Base-by-base conservation (phyloP, 257 asterid genomes). In the Scutellaria minor region DNA sequence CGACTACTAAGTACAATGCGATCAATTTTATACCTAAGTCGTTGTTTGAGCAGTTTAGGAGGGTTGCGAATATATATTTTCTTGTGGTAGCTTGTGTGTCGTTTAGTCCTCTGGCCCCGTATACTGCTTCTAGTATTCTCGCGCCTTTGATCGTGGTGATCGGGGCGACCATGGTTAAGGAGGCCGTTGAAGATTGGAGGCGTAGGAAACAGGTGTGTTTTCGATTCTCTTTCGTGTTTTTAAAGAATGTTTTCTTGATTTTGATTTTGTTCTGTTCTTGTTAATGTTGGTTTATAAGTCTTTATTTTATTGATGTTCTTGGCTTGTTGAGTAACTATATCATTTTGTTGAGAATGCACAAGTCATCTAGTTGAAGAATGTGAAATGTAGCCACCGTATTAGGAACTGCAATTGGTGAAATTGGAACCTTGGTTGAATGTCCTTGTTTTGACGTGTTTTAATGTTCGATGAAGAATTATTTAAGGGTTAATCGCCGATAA, bases 121-220 rank as follows among this genome's bases (percentile, higher is more conserved):
- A 83, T 68, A 74, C 85, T 2, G 99, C 99, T 40, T 72, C 86
- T 20, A 94, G 96, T 67, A 83, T 92, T 46, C 85, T 92, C 20
- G 86, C 83, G 3, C 99, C 99, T 45, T 71, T 94, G 86, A 40
- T 94, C 39, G 78, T 83, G 80, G 98, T 94, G 45, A 94, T 91
- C 41, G 99, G 99, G 39, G 98, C 90, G 0, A 94, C 99, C 2
- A 89, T 94, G 96, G 91, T 86, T 18, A 94, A 94, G 81, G 98
- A 94, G 75, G 99, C 90, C 0, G 68, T 91, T 8, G 99, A 94
- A 77, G 99, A 94, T 79, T 94, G 97, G 99, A 90, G 93, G 83
- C 96, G 99, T 13, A 69, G 80, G 83, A 88, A 80, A 75, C 99
- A 89, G 97, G 99, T 91, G 31, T 39, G 18, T 12, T 7, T 56